Evolutionary conservation across 768 basidiomycete genomes (phyloP).

Genomic region (Suillus lakei): DNA sequence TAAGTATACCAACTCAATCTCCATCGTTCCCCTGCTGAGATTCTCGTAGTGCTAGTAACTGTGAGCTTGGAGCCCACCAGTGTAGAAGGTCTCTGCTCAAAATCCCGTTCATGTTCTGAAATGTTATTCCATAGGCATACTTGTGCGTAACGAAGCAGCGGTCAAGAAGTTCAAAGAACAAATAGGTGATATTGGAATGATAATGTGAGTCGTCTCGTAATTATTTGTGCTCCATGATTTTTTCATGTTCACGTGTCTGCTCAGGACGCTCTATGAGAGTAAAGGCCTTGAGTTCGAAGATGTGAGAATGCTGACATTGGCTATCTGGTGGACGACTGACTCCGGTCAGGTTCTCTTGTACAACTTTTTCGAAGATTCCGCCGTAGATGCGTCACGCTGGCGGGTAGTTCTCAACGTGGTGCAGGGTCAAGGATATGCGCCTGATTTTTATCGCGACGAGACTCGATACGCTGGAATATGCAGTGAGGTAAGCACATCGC

Average conservation of each 20-base stretch:
- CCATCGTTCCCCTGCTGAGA: slow-evolving; percentile 14
- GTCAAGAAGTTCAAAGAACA: slow-evolving; percentile 48
- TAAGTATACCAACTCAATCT: slow-evolving; percentile 31
- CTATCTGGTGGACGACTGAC: background rate
- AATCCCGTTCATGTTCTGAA: background rate
- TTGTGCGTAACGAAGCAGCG: slow-evolving; percentile 66
- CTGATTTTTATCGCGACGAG: slow-evolving; percentile 49
- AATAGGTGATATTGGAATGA: slow-evolving; percentile 61
- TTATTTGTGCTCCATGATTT: background rate
- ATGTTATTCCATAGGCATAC: slow-evolving; percentile 50
- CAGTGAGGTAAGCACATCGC: slow-evolving; percentile 48
- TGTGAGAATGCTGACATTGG: slow-evolving; percentile 6
- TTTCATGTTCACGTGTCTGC: background rate
- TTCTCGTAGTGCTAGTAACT: slow-evolving; percentile 44
- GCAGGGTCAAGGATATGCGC: slow-evolving; percentile 37
- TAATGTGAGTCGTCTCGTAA: slow-evolving; percentile 50
- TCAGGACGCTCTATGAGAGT: slow-evolving; percentile 38
- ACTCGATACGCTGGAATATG: slow-evolving; percentile 58
- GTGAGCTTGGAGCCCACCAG: slow-evolving; percentile 68
- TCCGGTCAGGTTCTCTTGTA: slow-evolving; percentile 64
- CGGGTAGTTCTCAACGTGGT: slow-evolving; percentile 54
- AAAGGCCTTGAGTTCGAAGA: slow-evolving; percentile 34
- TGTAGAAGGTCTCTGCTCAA: slow-evolving; percentile 41
- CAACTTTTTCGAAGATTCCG: slow-evolving; percentile 76
- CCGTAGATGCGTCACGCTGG: slow-evolving; percentile 57